Evolutionary conservation across 805 yeast species (phyloP), one percentile per base, ranked within the genome.

Genomic region (Isabelozyma gotoi): DNA sequence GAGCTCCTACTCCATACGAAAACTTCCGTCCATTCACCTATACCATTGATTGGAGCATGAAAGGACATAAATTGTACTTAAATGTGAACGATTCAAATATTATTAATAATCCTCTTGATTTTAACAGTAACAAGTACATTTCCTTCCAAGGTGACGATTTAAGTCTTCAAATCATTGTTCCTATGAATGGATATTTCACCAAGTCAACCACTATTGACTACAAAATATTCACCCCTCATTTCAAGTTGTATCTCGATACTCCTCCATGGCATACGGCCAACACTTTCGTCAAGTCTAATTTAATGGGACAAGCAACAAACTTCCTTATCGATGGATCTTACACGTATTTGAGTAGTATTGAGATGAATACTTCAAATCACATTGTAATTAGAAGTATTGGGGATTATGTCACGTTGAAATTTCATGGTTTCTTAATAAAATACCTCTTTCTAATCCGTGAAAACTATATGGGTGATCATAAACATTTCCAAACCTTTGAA

Each of bases 261-360:
- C 98, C 99, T 0, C 85, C 92, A 1, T 94, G 98, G 96, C 95
- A 89, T 56, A 91, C 98, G 0, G 68, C 82, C 19, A 78, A 82
- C 42, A 83, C 85, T 38, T 92, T 92, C 51, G 60, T 87, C 67
- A 65, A 62, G 34, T 65, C 76, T 10, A 78, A 76, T 15, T 76
- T 77, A 12, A 74, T 89, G 48, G 98, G 96, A 0, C 68, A 81
- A 47, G 80, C 90, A 0, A 68, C 76, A 19, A 76, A 82, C 42
- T 84, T 90, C 52, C 62, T 59, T 2, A 62, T 89, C 14, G 63
- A 63, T 1, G 96, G 97, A 0, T 74, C 82, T 0, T 85, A 88
- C 62, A 77, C 84, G 0, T 83, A 77, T 52, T 79, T 70, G 60
- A 71, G 77, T 10, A 71, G 74, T 11, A 65, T 84, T 12, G 88